Conservation (phyloP, 106 monocot species). For the Allium cepa region DNA sequence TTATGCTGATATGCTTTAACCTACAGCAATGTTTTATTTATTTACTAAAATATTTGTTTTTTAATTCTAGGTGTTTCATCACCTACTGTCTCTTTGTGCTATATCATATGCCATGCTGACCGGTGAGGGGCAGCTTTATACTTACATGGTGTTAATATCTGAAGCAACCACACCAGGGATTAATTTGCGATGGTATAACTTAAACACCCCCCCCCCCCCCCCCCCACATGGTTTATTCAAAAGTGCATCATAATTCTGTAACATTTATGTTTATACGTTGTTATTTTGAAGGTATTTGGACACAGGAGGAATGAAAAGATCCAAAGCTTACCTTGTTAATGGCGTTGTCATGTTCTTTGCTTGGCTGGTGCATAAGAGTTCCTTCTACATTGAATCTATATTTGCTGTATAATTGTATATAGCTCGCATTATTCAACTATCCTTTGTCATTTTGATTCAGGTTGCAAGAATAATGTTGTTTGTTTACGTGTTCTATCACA, state of each 20-base stretch:
- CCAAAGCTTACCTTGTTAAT: conserved; percentile 68
- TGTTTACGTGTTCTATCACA: conserved; percentile 76
- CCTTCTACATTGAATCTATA: not conserved
- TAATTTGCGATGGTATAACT: conserved; percentile 69
- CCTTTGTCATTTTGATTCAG: conserved; percentile 25
- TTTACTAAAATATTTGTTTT: not conserved
- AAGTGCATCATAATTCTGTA: not conserved
- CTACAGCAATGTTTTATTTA: not conserved
- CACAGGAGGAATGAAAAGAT: conserved; percentile 67
- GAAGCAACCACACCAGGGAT: conserved; percentile 80
- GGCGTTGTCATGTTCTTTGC: conserved; percentile 46
- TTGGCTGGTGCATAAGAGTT: conserved; percentile 29
- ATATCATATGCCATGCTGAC: conserved; percentile 67
- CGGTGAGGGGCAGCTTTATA: conserved; percentile 84
- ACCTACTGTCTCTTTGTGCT: conserved; percentile 58
- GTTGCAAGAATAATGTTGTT: conserved; percentile 79
- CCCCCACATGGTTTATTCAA: not conserved
- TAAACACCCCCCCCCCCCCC: not conserved
- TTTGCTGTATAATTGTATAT: not conserved
- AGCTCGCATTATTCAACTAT: not conserved
- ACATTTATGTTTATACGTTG: not conserved
- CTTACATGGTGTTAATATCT: conserved; percentile 83
- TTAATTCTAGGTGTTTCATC: conserved; percentile 65
- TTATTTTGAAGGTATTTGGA: conserved; percentile 69
- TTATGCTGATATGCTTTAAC: not conserved